phyloP scores from a whole-genome alignment of 768 basidiomycete genomes.

The Tulasnella sp. region DNA sequence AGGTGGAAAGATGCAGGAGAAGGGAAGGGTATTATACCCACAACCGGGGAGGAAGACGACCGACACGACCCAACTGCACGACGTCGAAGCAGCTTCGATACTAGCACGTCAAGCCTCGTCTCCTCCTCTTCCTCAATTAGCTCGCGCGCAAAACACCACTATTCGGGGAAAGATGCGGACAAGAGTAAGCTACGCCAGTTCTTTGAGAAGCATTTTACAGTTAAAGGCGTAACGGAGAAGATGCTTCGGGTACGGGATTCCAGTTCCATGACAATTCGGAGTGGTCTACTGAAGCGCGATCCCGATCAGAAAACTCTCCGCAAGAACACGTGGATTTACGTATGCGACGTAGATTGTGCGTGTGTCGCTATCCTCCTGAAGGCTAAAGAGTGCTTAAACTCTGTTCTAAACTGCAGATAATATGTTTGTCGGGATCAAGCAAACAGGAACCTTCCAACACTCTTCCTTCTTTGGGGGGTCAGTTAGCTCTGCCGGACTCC shows the following conservation, averaged over 20 bases:
- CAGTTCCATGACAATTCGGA: no score
- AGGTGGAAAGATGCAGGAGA: slow-evolving; percentile 65
- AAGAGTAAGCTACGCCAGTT: slow-evolving; percentile 45
- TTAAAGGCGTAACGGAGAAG: slow-evolving; percentile 56
- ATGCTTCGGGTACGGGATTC: slow-evolving; percentile 47
- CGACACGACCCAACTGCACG: slow-evolving; percentile 30
- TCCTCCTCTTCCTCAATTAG: slow-evolving; percentile 36
- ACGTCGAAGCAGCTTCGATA: slow-evolving; percentile 40
- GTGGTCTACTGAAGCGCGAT: neutral
- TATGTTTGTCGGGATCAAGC: slow-evolving; percentile 70
- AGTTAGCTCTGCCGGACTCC: slow-evolving; percentile 48
- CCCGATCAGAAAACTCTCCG: slow-evolving; percentile 53
- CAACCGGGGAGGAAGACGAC: slow-evolving; percentile 40
- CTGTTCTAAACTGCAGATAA: slow-evolving; percentile 49
- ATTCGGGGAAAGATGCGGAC: slow-evolving; percentile 36
- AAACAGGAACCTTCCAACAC: slow-evolving; percentile 65
- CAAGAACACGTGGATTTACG: slow-evolving; percentile 71
- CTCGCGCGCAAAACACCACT: slow-evolving; percentile 39
- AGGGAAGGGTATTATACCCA: slow-evolving; percentile 57
- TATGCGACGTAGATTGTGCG: slow-evolving; percentile 60
- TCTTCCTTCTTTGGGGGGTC: slow-evolving; percentile 57
- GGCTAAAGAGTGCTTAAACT: neutral
- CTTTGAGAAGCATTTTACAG: slow-evolving; percentile 54
- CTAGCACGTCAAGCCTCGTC: slow-evolving; percentile 41
- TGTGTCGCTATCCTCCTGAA: slow-evolving; percentile 12